These are phyloP conservation scores for Cotoneaster glaucophyllus DNA, from an alignment of 306 rosid species.

Conservation along the genomic window DNA sequence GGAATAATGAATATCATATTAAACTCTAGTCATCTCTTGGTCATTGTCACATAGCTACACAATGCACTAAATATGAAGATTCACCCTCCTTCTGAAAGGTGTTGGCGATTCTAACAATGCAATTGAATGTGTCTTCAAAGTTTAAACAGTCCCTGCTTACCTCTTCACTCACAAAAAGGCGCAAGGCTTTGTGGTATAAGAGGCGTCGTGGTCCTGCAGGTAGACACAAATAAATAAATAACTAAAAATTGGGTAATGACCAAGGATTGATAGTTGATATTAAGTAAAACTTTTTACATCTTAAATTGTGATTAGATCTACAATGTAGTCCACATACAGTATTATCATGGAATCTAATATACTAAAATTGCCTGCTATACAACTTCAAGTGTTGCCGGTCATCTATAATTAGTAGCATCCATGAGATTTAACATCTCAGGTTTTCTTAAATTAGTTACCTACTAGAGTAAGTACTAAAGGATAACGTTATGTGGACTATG, in stretches of 20 bases:
- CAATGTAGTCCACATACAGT: not conserved
- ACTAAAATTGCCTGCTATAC: not conserved
- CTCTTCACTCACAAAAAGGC: conserved; percentile 74
- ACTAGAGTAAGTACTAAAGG: not conserved
- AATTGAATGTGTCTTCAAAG: conserved; percentile 7
- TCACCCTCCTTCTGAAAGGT: not conserved
- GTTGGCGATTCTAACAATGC: not conserved
- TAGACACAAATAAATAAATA: not conserved
- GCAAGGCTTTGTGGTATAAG: conserved; percentile 64
- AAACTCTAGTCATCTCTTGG: not conserved
- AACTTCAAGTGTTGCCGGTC: not conserved
- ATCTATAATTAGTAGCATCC: not conserved
- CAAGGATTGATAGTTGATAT: not conserved
- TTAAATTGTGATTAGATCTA: not conserved
- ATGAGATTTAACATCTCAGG: not conserved
- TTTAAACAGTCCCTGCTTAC: conserved; percentile 28
- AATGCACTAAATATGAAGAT: not conserved
- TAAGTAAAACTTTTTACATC: not conserved
- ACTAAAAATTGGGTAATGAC: conserved; percentile 7
- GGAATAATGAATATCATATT: not conserved
- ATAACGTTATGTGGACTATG: not conserved
- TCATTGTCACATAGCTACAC: not conserved
- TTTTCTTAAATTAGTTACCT: not conserved
- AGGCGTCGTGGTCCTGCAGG: conserved; percentile 68
- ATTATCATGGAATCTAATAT: not conserved